Evolutionary conservation across 2,329 filamentous ascomycete genomes (phyloP), one percentile per base, ranked within the genome.

Genomic region (Cladophialophora chaetospira): DNA sequence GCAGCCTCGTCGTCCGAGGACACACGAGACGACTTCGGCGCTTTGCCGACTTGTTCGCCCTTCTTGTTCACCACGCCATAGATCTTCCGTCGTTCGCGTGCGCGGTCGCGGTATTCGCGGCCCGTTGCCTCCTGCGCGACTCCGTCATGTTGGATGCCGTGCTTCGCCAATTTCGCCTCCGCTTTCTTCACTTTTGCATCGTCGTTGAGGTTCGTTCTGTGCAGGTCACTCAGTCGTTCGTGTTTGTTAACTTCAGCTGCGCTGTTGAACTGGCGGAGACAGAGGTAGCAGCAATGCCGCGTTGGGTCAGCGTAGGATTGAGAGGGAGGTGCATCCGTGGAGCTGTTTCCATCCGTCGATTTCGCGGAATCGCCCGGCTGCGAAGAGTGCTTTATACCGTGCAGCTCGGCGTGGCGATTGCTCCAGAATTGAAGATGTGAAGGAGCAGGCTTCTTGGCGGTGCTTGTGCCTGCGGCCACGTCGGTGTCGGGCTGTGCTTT

Each of bases 401-500:
- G 84, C 21, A 88, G 73, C 65, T 89, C 85, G 1, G 85, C 85
- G 66, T 88, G 85, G 47, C 86, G 83, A 66, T 88, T 84, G 46
- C 84, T 83, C 86, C 86, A 89, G 69, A 87, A 87, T 69, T 88
- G 84, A 43, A 89, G 75, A 70, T 88, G 85, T 1, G 85, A 83
- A 3, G 84, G 81, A 47, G 86, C 78, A 5, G 79, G 75, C 63
- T 83, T 67, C 53, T 77, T 78, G 62, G 75, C 75, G n/a, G n/a
- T n/a, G n/a, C n/a, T n/a, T n/a, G n/a, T n/a, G 44, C 66, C 49
- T 48, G 54, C 73, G 15, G 70, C 68, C 4, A 28, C 9, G 3
- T 71, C 66, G 4, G 67, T 60, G n/a, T 78, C 76, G 1, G 46
- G 15, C 31, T 53, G 58, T 4, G 75, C 72, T 60, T 79, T 79